These are phyloP conservation scores for Puccinia coronata DNA, from an alignment of 1,284 basidiomycete species.

Conservation along the genomic window DNA sequence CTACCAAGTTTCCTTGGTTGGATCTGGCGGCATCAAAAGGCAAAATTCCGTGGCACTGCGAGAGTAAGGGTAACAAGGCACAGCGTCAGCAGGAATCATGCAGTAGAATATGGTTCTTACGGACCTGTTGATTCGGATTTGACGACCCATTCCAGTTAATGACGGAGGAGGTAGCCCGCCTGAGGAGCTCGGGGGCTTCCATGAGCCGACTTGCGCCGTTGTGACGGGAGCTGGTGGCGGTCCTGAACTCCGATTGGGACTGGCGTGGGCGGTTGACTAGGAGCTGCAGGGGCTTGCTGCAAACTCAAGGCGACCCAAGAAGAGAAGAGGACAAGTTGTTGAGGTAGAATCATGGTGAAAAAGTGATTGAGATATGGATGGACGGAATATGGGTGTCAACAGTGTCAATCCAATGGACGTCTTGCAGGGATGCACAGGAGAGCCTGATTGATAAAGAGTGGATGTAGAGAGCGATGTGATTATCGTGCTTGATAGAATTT, in stretches of 20 bases:
- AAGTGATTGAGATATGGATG: background rate
- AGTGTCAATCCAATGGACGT: background rate
- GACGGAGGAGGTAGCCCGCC: constrained; percentile 21
- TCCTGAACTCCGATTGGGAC: constrained; percentile 32
- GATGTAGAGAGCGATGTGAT: too few species aligned
- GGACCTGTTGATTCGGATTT: constrained; percentile 37
- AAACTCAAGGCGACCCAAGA: background rate
- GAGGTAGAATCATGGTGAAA: background rate
- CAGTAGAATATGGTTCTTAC: background rate
- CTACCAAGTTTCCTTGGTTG: constrained; percentile 55
- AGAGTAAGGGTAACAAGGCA: background rate
- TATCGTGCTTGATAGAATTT: too few species aligned
- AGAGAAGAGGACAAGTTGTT: background rate
- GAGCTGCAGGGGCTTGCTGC: constrained; percentile 22
- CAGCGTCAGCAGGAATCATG: background rate
- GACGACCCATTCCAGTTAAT: constrained; percentile 40
- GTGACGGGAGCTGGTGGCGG: constrained; percentile 27
- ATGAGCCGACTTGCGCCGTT: constrained; percentile 37
- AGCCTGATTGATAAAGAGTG: background rate
- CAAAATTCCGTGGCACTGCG: constrained; percentile 54
- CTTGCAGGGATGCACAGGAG: background rate
- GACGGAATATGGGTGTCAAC: background rate
- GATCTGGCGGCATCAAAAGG: constrained; percentile 56
- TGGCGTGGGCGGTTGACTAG: background rate
- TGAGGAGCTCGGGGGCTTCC: constrained; percentile 51